A percentile compares a stretch with the other conserved stretches of the same genome.
phyloP scores from a whole-genome alignment of 805 yeast species.

The Yarrowia sp. region DNA sequence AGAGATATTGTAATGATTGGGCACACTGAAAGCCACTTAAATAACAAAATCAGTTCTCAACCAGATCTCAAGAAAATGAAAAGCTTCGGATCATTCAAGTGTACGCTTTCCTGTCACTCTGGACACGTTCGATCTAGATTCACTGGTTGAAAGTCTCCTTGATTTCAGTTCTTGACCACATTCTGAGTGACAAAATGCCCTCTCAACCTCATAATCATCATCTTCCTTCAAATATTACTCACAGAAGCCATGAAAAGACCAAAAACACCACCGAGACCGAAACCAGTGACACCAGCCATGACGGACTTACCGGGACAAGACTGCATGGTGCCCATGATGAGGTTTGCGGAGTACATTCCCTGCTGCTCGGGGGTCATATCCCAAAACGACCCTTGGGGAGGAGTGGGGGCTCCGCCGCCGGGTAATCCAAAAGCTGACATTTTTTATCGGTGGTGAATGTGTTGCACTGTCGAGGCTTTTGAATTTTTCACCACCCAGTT shows the following conservation, averaged over 20 bases:
- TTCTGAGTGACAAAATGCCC: not conserved
- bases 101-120: not conserved
- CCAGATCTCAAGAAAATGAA: too few species aligned
- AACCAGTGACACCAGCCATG: slow-evolving; percentile 91
- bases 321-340: slow-evolving; percentile 77
- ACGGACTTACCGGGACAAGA: slow-evolving; percentile 94
- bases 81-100: too few species aligned
- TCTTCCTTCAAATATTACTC: slow-evolving; percentile 27
- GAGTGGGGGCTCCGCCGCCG: slow-evolving; percentile 4
- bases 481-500: slow-evolving; percentile 16
- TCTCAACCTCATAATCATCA: not conserved
- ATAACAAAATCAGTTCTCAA: too few species aligned
- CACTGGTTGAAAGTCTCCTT: not conserved
- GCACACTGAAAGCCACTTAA: too few species aligned
- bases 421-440: slow-evolving; percentile 22
- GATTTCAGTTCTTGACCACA: not conserved
- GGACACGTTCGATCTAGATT: not conserved
- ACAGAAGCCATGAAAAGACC: slow-evolving; percentile 77
- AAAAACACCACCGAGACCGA: slow-evolving; percentile 90
- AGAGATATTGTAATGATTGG: too few species aligned
- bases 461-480: slow-evolving; percentile 10
- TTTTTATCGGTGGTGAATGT: not conserved
- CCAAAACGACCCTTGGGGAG: slow-evolving; percentile 40
- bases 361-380: slow-evolving; percentile 90
- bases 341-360: slow-evolving; percentile 83